Evolutionary conservation across 1,139 yeast genomes (phyloP).

Genomic region (Taphrina deformans): DNA sequence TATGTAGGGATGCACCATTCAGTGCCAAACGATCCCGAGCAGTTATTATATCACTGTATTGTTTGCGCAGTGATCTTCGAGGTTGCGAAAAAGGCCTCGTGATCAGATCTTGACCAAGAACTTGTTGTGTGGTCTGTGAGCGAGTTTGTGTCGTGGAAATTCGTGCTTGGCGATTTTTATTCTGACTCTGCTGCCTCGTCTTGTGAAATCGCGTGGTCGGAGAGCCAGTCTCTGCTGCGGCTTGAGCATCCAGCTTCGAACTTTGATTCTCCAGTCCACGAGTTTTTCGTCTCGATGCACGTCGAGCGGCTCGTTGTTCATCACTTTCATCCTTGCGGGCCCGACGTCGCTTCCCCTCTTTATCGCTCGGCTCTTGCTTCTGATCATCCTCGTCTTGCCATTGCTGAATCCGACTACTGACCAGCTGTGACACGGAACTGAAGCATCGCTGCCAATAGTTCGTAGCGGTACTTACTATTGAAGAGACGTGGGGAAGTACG

Average conservation of each 20-base stretch:
- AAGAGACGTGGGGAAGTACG: conserved; percentile 8
- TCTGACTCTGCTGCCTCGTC: not conserved
- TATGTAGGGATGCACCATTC: not conserved
- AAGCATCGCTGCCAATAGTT: not conserved
- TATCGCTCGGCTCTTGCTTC: not conserved
- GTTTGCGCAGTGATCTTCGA: conserved; percentile 2
- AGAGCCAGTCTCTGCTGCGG: not conserved
- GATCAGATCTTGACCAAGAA: not conserved
- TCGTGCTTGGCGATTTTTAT: not conserved
- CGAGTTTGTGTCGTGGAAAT: not conserved
- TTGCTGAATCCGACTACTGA: not conserved
- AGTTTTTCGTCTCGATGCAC: not conserved
- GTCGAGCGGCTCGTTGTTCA: conserved; percentile 3
- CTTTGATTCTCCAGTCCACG: not conserved
- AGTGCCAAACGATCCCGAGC: not conserved
- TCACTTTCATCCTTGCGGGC: not conserved
- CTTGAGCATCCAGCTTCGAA: not conserved
- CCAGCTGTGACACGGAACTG: not conserved
- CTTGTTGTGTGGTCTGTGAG: not conserved
- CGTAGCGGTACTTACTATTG: not conserved
- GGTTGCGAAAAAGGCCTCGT: not conserved
- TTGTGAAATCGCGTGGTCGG: not conserved
- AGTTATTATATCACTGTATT: not conserved
- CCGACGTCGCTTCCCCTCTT: not conserved
- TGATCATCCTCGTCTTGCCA: not conserved